These are phyloP conservation scores for Chlorella sorokiniana DNA, from an alignment of 139 green algal species.

Conservation along the genomic window DNA sequence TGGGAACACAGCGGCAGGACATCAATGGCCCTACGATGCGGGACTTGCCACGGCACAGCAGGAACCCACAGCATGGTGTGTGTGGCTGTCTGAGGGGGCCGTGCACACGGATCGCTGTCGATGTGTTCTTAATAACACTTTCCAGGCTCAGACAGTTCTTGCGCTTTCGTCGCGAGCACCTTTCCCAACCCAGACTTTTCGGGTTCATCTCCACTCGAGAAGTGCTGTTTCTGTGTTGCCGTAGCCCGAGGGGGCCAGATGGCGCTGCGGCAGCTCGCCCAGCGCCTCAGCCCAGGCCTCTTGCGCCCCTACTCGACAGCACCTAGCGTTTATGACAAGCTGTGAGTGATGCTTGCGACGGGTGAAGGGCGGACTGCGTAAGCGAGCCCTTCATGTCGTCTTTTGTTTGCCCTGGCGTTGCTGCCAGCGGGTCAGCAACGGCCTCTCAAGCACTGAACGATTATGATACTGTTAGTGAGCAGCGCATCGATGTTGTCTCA, in stretches of 20 bases:
- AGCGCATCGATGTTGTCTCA: no score
- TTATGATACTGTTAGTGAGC: no score
- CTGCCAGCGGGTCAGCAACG: neutral
- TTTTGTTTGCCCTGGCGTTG: neutral
- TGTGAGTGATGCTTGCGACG: neutral
- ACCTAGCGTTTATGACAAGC: slow-evolving; percentile 20
- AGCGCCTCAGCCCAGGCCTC: neutral
- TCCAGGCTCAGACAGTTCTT: no score
- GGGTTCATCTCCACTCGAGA: neutral
- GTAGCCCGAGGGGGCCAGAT: neutral
- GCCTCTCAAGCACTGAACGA: no score
- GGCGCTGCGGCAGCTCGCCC: slow-evolving; percentile 19
- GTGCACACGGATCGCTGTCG: no score
- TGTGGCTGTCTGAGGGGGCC: no score
- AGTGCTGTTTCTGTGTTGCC: neutral
- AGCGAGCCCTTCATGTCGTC: neutral
- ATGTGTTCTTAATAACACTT: no score
- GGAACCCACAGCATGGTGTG: no score
- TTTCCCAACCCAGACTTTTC: neutral
- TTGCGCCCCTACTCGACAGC: slow-evolving; percentile 13
- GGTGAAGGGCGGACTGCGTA: neutral
- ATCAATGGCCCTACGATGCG: no score
- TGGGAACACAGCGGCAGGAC: no score
- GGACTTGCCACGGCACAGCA: no score
- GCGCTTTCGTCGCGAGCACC: no score